A percentile compares a stretch with the other conserved stretches of the same genome.
These are phyloP conservation scores for Jacaranda copaia DNA, from an alignment of 257 asterid species.

Conservation along the genomic window DNA sequence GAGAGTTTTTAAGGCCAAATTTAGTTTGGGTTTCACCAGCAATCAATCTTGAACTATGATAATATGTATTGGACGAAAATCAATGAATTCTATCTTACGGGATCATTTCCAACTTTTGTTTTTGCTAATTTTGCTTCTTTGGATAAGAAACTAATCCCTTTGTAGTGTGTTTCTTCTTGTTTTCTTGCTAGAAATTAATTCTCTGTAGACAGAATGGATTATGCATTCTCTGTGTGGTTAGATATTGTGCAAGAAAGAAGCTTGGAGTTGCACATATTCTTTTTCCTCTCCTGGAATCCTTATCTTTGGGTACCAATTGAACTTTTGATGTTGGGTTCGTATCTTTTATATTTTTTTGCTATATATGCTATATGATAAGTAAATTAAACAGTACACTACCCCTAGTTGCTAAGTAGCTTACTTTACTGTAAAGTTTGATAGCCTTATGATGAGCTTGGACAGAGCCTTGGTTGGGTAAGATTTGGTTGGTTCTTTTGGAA, in stretches of 20 bases:
- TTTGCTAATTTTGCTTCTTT: constrained; percentile 30
- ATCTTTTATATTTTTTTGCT: constrained; percentile 38
- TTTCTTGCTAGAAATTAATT: background rate
- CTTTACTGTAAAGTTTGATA: constrained; percentile 43
- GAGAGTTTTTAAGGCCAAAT: constrained; percentile 7
- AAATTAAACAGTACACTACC: background rate
- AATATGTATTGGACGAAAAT: constrained; percentile 29
- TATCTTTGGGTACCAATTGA: constrained; percentile 33
- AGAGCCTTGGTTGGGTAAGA: constrained; percentile 42
- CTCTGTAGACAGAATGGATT: constrained; percentile 20
- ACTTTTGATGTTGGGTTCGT: constrained; percentile 34
- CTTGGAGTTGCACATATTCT: constrained; percentile 33
- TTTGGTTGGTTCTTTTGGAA: constrained; percentile 44
- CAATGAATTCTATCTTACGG: constrained; percentile 36
- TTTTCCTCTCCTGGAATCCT: constrained; percentile 33
- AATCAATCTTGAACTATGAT: constrained; percentile 36
- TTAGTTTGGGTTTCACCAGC: constrained; percentile 31
- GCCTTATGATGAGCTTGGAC: constrained; percentile 36
- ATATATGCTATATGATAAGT: background rate
- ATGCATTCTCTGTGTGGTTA: constrained; percentile 14
- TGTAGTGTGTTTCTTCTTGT: constrained; percentile 5
- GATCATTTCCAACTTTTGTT: constrained; percentile 20
- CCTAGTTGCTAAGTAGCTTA: constrained; percentile 21
- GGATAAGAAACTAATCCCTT: constrained; percentile 17
- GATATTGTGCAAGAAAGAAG: constrained; percentile 35